Evolutionary conservation across 805 yeast species (phyloP).

Genomic region (Komagataella phaffii): DNA sequence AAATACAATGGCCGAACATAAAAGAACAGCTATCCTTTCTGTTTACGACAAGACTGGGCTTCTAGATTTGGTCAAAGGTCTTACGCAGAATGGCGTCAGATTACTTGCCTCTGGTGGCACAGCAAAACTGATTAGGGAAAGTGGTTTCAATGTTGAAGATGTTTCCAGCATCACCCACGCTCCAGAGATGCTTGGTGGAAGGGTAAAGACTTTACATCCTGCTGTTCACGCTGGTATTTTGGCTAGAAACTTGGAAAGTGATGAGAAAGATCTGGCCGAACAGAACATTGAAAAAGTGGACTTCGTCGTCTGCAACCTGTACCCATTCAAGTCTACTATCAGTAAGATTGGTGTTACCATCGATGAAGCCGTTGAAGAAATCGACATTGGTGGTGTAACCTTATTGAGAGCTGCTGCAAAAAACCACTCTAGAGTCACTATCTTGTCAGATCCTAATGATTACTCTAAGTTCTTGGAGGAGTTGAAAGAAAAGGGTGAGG

Average conservation of each 20-base stretch:
- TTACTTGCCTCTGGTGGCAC: slow-evolving; percentile 97
- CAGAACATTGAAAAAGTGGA: slow-evolving; percentile 95
- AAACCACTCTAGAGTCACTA: slow-evolving; percentile 93
- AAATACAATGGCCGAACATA: slow-evolving; percentile 19
- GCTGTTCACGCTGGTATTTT: slow-evolving; percentile 97
- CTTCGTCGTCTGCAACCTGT: slow-evolving; percentile 92
- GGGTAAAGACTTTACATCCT: slow-evolving; percentile 97
- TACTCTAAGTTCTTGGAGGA: slow-evolving; percentile 81
- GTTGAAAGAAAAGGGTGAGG: slow-evolving; percentile 49
- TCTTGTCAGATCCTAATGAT: slow-evolving; percentile 88
- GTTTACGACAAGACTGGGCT: slow-evolving; percentile 97
- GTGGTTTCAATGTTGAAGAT: slow-evolving; percentile 96
- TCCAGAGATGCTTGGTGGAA: slow-evolving; percentile 97
- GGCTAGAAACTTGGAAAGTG: slow-evolving; percentile 86
- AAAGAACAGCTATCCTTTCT: slow-evolving; percentile 86
- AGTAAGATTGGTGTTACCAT: slow-evolving; percentile 92
- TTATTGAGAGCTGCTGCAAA: slow-evolving; percentile 97
- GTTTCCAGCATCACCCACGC: slow-evolving; percentile 93
- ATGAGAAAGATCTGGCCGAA: slow-evolving; percentile 74
- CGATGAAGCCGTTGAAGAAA: slow-evolving; percentile 96
- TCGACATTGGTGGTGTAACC: slow-evolving; percentile 97
- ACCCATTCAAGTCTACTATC: slow-evolving; percentile 96
- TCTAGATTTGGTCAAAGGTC: slow-evolving; percentile 91
- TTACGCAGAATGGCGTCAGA: slow-evolving; percentile 77
- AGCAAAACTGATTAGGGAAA: slow-evolving; percentile 85